phyloP scores from a whole-genome alignment of 2,329 filamentous ascomycete genomes.

The Fusarium zealandicum region DNA sequence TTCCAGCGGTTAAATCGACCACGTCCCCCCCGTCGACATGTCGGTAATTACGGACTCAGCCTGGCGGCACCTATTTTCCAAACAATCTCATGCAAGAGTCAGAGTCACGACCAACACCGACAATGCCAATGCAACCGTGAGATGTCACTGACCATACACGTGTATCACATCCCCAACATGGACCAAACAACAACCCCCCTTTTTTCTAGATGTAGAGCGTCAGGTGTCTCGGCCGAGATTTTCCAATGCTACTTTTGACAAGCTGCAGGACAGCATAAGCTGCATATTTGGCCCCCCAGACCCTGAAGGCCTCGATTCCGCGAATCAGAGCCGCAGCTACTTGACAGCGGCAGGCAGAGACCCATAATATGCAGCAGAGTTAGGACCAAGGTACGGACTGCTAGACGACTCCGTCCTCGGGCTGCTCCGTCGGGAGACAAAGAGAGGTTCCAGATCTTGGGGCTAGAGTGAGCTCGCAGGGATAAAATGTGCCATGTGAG shows the following conservation, averaged over 20 bases:
- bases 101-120: too few relatives aligned
- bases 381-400: not conserved
- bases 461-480: constrained; percentile 5
- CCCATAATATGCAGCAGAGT: not conserved
- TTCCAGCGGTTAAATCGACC: not conserved
- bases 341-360: constrained; percentile 8
- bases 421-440: not conserved
- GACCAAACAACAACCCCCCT: not conserved
- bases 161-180: not conserved
- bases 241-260: constrained; percentile 28
- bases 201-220: constrained; percentile 5
- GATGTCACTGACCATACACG: too few relatives aligned
- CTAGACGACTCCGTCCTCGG: not conserved
- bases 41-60: too few relatives aligned
- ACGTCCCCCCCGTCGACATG: too few relatives aligned
- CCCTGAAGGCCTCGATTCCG: not conserved
- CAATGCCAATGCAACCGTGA: too few relatives aligned
- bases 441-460: constrained; percentile 6
- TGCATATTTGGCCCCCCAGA: not conserved
- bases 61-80: too few relatives aligned
- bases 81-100: too few relatives aligned
- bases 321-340: constrained; percentile 23
- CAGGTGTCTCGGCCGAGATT: constrained; percentile 37
- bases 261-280: constrained; percentile 19
- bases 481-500: constrained; percentile 2